Conservation (phyloP, 164 flowering plant genomes). For the Tinospora cordifolia region DNA sequence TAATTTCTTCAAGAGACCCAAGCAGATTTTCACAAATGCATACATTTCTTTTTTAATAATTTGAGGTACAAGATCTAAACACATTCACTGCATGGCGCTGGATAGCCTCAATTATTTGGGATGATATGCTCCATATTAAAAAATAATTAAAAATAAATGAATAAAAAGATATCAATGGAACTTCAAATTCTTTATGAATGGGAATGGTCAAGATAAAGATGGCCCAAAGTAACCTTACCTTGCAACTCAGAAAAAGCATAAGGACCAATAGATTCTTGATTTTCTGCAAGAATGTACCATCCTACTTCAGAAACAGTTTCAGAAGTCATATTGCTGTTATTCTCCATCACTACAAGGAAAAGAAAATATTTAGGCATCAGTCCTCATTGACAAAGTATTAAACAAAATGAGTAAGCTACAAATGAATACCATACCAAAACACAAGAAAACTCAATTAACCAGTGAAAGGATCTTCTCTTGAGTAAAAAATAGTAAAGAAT, state of each 20-base stretch:
- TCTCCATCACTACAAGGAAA: slow-evolving; percentile 13
- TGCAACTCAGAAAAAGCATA: slow-evolving; percentile 65
- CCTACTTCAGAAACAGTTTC: slow-evolving; percentile 40
- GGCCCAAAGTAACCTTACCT: slow-evolving; percentile 38
- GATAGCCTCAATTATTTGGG: no score
- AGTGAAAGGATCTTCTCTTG: no score
- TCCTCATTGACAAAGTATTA: neutral
- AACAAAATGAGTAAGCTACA: neutral
- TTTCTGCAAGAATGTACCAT: slow-evolving; percentile 78
- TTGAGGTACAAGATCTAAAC: no score
- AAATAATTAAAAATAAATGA: no score
- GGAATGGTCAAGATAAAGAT: neutral
- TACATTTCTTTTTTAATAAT: no score
- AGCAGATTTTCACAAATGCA: no score
- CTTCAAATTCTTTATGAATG: neutral
- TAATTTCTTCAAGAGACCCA: no score
- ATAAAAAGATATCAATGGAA: neutral
- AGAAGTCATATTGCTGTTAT: neutral
- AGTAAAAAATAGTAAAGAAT: no score
- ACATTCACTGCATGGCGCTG: no score
- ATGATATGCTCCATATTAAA: no score
- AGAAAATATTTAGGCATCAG: neutral
- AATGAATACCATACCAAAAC: neutral
- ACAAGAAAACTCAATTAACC: no score
- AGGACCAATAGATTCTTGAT: slow-evolving; percentile 75